Base-by-base conservation (phyloP, 495 filamentous ascomycete genomes). In the Lophium mytilinum region DNA sequence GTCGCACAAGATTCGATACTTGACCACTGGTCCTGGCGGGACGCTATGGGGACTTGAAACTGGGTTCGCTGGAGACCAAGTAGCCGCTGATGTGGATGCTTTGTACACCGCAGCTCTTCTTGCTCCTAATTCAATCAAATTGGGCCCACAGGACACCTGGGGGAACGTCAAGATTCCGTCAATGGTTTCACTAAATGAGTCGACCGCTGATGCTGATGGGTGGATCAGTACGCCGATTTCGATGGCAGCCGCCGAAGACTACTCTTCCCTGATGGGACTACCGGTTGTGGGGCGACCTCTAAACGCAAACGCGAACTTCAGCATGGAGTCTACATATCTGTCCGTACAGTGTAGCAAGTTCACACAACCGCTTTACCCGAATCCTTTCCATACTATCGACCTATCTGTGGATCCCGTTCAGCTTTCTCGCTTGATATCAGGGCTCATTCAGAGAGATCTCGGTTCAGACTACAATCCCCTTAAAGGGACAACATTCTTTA, bases 131-230 rank as follows among this genome's bases (percentile, higher is more conserved):
- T 6, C 34, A 14, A 53, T n/a, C 17, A 67, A 64, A 49, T 24
- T 39, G 3, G 55, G 57, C 2, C 58, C 62, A 1, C 41, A 52
- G 18, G 65, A 67, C 55, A 12, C 47, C 4, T 67, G 65, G 65
- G 62, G 62, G 9, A 67, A 67, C 37, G 47, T 67, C 7, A 64
- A 61, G 45, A 60, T 67, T 17, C 62, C 62, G 3, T 30, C 57
- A 8, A 15, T 67, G 12, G 57, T 62, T n/a, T 14, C 17, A 3
- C 30, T 64, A 12, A 50, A 61, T 34, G 10, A 11, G 1, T 51
- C 64, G 1, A 24, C 17, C 12, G 24, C n/a, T 11, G 47, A 64
- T 42, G 30, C 37, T 0, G 41, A 51, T n/a, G 64, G 58, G 3
- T 67, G 61, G 61, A 50, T 64, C 6, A 17, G 3, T 34, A 46